Evolutionary conservation across 2,329 filamentous ascomycete species (phyloP), one percentile per base, ranked within the genome.

Genomic region (Pseudopithomyces maydicus): DNA sequence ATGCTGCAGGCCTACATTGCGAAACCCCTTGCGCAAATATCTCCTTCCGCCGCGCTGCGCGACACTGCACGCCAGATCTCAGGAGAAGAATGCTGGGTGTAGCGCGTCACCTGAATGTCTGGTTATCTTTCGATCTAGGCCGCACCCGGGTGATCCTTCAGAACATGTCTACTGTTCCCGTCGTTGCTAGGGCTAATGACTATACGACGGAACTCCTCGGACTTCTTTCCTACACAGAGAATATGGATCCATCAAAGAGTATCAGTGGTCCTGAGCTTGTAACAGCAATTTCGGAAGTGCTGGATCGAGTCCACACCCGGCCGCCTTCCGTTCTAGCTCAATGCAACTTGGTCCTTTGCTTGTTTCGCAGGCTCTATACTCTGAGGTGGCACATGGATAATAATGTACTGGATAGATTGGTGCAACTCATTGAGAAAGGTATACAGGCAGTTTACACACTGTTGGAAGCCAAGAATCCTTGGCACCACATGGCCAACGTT

Each of bases 401-500:
- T 1, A 65, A 72, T 0, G 72, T 81, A 0, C 76, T 14, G 75
- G 77, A 7, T n/a, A 43, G 43, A 35, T 77, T 86, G 11, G 76
- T 86, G 2, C 71, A 70, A 0, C 72, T 86, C 3, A 76, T 79
- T 0, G 74, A 77, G 2, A 72, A 69, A 20, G 82, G 79, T 0
- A 77, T 86, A 10, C 72, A 75, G 20, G 81, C 81, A 0, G 81
- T 84, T 0, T 75, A 78, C 6, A 69, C 68, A 6, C 80, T 85
- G 65, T 72, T 82, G 0, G 73, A 77, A 2, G 69, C 72, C 10
- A 74, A 75, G 12, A 74, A 76, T 2, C 84, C 84, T 0, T 87
- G 84, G 84, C 85, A 86, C 62, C 84, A 87, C 55, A 79, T 84
- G 44, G 83, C 82, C 26, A 86, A 87, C 47, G 81, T 86, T 0